Percentiles rank a stretch among this genome's conserved stretches.
Conservation (phyloP, 1,284 basidiomycete species). For the Ustilago vetiveriae region DNA sequence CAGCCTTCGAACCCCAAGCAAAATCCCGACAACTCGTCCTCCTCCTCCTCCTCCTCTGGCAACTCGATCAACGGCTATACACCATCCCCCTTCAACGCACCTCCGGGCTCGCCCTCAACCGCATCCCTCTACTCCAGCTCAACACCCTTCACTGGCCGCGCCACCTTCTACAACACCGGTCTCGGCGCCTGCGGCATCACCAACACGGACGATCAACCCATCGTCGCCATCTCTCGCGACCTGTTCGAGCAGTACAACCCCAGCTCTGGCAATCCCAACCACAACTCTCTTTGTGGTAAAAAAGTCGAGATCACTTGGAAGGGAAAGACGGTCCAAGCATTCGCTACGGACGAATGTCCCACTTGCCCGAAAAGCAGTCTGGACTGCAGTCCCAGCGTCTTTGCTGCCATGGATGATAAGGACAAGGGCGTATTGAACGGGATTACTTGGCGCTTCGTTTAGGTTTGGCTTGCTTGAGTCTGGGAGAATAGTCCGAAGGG, state of each 20-base stretch:
- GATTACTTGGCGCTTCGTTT: conserved; percentile 46
- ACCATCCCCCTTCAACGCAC: conserved; percentile 16
- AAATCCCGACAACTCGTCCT: not conserved
- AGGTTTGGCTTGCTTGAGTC: not conserved
- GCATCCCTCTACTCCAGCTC: conserved; percentile 12
- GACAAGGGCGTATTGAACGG: conserved; percentile 48
- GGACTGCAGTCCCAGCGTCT: conserved; percentile 80
- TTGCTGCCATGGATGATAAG: conserved; percentile 67
- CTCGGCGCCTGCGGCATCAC: conserved; percentile 41
- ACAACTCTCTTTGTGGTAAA: conserved; percentile 71
- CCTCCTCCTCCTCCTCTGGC: not conserved
- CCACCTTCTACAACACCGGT: conserved; percentile 44
- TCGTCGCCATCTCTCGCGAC: conserved; percentile 49
- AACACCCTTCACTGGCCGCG: conserved; percentile 24
- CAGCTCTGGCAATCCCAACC: conserved; percentile 27
- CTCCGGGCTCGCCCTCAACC: conserved; percentile 9
- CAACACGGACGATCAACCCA: conserved; percentile 29
- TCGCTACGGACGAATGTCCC: conserved; percentile 77
- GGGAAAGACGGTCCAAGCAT: conserved; percentile 71
- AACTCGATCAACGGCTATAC: conserved; percentile 39
- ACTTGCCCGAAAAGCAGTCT: conserved; percentile 78
- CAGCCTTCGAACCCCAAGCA: not conserved
- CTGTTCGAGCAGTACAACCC: conserved; percentile 52
- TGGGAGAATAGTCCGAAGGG: no score
- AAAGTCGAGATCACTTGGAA: conserved; percentile 74